Evolutionary conservation across 2,329 filamentous ascomycete genomes (phyloP).

Genomic region (Teratosphaeria pseudoeucalypti): DNA sequence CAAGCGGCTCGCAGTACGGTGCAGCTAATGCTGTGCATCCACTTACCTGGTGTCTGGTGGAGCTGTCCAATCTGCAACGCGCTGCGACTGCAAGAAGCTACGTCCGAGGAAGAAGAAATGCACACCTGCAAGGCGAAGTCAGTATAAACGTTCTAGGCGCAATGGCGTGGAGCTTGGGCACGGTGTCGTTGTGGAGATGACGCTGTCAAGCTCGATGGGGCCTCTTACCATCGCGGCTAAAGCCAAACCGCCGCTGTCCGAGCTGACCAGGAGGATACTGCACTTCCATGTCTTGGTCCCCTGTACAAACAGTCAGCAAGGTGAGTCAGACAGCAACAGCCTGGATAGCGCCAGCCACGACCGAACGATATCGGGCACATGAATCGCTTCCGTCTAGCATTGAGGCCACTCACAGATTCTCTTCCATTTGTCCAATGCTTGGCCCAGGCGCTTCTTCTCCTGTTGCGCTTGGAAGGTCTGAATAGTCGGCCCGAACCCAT

Average conservation of each 20-base stretch:
- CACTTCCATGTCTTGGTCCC: conserved; percentile 58
- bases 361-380: neutral
- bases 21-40: neutral
- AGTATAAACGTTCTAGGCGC: neutral
- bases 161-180: neutral
- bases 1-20: neutral
- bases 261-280: conserved; percentile 52
- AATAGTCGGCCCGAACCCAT: conserved; percentile 28
- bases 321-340: neutral
- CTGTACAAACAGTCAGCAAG: conserved; percentile 24
- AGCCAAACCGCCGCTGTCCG: conserved; percentile 53
- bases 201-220: neutral
- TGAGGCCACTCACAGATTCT: conserved; percentile 45
- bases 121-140: conserved; percentile 29
- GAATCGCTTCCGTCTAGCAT: conserved; percentile 27
- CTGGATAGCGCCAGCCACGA: neutral
- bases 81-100: conserved; percentile 48
- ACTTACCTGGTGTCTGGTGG: conserved; percentile 43
- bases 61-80: conserved; percentile 40
- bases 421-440: conserved; percentile 62
- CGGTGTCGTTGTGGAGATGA: neutral
- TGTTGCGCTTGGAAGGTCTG: conserved; percentile 40
- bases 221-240: conserved; percentile 49
- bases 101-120: conserved; percentile 66
- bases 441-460: conserved; percentile 36